Percentiles rank a stretch among this genome's conserved stretches.
Evolutionary conservation across 805 yeast species (phyloP).

Genomic region (Barnettozyma pratensis): DNA sequence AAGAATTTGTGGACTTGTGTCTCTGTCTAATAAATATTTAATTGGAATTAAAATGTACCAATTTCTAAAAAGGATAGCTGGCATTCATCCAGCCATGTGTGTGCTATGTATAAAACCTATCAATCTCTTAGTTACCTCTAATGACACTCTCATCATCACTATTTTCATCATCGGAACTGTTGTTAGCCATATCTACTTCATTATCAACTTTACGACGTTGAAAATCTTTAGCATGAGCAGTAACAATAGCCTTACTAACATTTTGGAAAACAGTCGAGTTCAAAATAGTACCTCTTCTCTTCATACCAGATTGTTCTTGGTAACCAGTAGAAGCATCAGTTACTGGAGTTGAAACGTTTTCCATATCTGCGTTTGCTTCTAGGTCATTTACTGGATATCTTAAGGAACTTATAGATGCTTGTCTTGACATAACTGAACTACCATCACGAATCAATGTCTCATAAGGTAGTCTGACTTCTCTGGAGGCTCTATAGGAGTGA

Average conservation of each 20-base stretch:
- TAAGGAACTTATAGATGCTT: not conserved
- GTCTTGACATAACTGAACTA: slow-evolving; percentile 22
- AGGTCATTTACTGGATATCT: slow-evolving; percentile 3
- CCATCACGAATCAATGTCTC: slow-evolving; percentile 31
- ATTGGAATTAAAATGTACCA: too few relatives aligned
- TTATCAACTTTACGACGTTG: slow-evolving; percentile 35
- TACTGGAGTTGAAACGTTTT: not conserved
- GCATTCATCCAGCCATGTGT: too few relatives aligned
- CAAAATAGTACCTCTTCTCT: slow-evolving; percentile 19
- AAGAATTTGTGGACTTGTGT: too few relatives aligned
- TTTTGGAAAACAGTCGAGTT: slow-evolving; percentile 31
- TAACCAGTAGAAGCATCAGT: not conserved
- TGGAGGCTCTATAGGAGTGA: slow-evolving; percentile 75
- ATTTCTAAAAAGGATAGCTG: too few relatives aligned
- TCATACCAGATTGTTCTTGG: slow-evolving; percentile 1
- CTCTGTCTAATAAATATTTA: too few relatives aligned
- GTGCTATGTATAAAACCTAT: too few relatives aligned
- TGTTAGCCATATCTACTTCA: slow-evolving; percentile 15
- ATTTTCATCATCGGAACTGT: slow-evolving; percentile 26
- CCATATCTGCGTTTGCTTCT: slow-evolving; percentile 6
- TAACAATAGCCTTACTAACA: slow-evolving; percentile 53
- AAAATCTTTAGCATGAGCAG: slow-evolving; percentile 83
- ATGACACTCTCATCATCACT: slow-evolving; percentile 27
- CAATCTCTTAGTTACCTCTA: not conserved
- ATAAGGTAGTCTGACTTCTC: slow-evolving; percentile 85